Evolutionary conservation across 495 filamentous ascomycete species (phyloP).

Genomic region (Saxophila tyrrhenica): DNA sequence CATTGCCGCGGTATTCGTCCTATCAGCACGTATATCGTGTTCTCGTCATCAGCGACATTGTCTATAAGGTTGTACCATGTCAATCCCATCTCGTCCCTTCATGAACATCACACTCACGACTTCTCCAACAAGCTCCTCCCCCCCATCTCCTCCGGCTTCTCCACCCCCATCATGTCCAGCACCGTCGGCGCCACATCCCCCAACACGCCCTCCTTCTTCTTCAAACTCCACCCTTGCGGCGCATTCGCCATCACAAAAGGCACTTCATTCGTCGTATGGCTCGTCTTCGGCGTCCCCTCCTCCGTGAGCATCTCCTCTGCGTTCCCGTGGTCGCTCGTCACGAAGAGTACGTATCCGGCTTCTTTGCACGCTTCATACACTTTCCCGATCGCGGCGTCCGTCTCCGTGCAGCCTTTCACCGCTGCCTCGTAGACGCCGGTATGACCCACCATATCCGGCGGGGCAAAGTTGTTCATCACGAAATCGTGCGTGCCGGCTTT

Average conservation of each 20-base stretch:
- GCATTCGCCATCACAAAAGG: constrained; percentile 98
- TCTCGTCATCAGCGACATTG: too few relatives aligned
- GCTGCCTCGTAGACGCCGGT: constrained; percentile 97
- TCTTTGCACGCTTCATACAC: constrained; percentile 90
- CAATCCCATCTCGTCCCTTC: too few relatives aligned
- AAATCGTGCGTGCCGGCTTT: constrained; percentile 75
- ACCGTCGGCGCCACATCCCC: constrained; percentile 94
- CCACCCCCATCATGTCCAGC: constrained; percentile 78
- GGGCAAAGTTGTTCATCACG: constrained; percentile 99
- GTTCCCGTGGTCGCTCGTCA: constrained; percentile 95
- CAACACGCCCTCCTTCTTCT: constrained; percentile 75
- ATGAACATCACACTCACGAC: constrained; percentile 26
- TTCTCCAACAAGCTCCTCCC: constrained; percentile 74
- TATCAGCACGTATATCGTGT: too few relatives aligned
- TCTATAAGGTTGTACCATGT: too few relatives aligned
- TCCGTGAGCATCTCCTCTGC: constrained; percentile 98
- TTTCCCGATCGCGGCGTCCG: constrained; percentile 84
- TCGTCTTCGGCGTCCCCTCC: constrained; percentile 82
- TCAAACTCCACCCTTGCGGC: constrained; percentile 75
- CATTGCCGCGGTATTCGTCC: too few relatives aligned
- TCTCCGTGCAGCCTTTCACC: constrained; percentile 69
- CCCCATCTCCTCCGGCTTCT: constrained; percentile 84
- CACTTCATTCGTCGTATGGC: constrained; percentile 93
- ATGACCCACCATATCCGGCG: constrained; percentile 98
- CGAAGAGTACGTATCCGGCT: constrained; percentile 79